Percentiles rank a stretch among this genome's conserved stretches.
These are phyloP conservation scores for Spathaspora jeffriesii DNA, from an alignment of 1,139 yeast genomes.

Conservation along the genomic window DNA sequence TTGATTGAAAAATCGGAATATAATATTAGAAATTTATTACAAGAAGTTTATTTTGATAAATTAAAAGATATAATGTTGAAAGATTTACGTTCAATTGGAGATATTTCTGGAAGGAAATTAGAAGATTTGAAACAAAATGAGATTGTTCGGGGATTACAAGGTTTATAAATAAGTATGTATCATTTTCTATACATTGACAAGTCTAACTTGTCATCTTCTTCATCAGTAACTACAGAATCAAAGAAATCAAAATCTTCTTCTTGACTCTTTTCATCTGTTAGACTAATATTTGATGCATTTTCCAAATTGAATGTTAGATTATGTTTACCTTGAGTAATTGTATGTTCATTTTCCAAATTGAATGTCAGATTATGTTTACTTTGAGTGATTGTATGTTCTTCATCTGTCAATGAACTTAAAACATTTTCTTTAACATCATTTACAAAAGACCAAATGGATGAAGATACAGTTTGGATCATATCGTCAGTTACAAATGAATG, in stretches of 20 bases:
- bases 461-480: slow-evolving; percentile 43
- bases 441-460: slow-evolving; percentile 48
- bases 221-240: slow-evolving; percentile 9
- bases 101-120: slow-evolving; percentile 34
- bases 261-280: background rate
- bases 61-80: slow-evolving; percentile 76
- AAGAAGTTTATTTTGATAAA: slow-evolving; percentile 95
- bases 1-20: slow-evolving; percentile 88
- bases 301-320: background rate
- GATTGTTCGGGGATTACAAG: slow-evolving; percentile 49
- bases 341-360: background rate
- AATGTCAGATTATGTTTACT: background rate
- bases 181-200: slow-evolving; percentile 23
- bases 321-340: background rate
- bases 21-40: slow-evolving; percentile 81
- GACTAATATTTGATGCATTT: background rate
- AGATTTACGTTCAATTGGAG: slow-evolving; percentile 64
- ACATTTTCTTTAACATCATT: slow-evolving; percentile 44
- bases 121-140: slow-evolving; percentile 49
- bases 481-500: slow-evolving; percentile 22
- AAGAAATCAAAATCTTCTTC: slow-evolving; percentile 12
- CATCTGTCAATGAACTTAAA: slow-evolving; percentile 31
- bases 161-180: slow-evolving; percentile 12
- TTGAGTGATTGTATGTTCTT: slow-evolving; percentile 16
- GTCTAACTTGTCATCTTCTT: slow-evolving; percentile 21